Conservation (phyloP, 768 basidiomycete genomes). For the Cystobasidiopsis lactophilus region DNA sequence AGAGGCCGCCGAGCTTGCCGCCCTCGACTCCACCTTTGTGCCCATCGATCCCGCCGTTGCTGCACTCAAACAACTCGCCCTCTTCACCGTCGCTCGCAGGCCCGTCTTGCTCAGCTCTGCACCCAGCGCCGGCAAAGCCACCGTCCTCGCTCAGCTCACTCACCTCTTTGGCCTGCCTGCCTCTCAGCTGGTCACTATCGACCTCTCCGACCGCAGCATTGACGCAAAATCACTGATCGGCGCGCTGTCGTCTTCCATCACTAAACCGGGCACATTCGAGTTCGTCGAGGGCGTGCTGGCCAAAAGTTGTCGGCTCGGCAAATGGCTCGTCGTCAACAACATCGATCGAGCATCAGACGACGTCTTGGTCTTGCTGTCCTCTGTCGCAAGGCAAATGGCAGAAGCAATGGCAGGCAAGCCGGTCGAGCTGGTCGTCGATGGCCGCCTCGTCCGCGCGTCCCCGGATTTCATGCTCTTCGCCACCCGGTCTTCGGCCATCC, state of each 20-base stretch:
- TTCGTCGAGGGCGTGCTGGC: constrained; percentile 91
- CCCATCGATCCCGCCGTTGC: constrained; percentile 39
- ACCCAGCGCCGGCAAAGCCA: constrained; percentile 70
- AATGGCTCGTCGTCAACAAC: constrained; percentile 82
- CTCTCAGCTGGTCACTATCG: constrained; percentile 48
- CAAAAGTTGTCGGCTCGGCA: constrained; percentile 66
- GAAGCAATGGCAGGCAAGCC: constrained; percentile 45
- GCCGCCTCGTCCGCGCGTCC: constrained; percentile 38
- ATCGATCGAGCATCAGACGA: constrained; percentile 77
- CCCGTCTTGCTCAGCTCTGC: constrained; percentile 67
- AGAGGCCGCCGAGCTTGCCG: too few relatives aligned
- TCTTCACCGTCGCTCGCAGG: constrained; percentile 41
- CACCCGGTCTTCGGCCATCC: constrained; percentile 31
- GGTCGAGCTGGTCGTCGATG: constrained; percentile 45
- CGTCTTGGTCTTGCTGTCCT: constrained; percentile 49
- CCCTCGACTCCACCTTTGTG: constrained; percentile 26
- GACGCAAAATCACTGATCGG: constrained; percentile 84
- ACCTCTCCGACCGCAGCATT: constrained; percentile 83
- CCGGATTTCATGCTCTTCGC: constrained; percentile 71
- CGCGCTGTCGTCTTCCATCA: constrained; percentile 70
- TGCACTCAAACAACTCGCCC: constrained; percentile 41
- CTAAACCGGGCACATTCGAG: constrained; percentile 66
- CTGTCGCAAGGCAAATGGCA: constrained; percentile 22
- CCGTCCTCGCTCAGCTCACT: constrained; percentile 42
- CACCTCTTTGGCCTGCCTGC: constrained; percentile 26